Evolutionary conservation across 306 rosid genomes (phyloP).

Genomic region (Acacia acuminata): DNA sequence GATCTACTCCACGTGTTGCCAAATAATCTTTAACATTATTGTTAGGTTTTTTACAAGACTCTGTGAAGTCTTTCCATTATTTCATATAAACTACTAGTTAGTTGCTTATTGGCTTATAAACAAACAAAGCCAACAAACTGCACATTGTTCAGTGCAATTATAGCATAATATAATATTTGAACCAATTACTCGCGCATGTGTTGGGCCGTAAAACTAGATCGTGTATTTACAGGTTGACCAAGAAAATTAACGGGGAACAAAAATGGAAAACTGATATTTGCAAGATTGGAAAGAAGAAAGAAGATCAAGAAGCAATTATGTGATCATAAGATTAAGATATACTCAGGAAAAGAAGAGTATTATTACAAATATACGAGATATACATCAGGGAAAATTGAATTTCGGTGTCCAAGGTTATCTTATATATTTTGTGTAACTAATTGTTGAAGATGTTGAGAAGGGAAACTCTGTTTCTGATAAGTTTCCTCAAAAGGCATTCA

Average conservation of each 20-base stretch:
- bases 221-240: too few relatives aligned
- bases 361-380: neutral
- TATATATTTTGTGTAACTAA: neutral
- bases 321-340: neutral
- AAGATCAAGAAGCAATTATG: neutral
- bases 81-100: neutral
- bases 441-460: constrained; percentile 42
- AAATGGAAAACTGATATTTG: constrained; percentile 25
- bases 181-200: neutral
- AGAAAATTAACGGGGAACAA: too few relatives aligned
- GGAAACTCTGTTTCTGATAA: constrained; percentile 31
- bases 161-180: neutral
- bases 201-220: neutral
- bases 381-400: constrained; percentile 7
- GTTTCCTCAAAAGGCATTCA: constrained; percentile 16
- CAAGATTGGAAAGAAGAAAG: neutral
- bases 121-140: neutral
- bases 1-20: neutral
- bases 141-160: neutral
- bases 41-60: neutral
- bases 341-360: neutral
- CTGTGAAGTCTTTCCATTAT: neutral
- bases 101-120: neutral
- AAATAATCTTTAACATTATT: neutral
- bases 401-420: neutral